Percentiles rank a stretch among this genome's conserved stretches.
These are phyloP conservation scores for Metschnikowia drakensbergensis DNA, from an alignment of 805 yeast species.

Conservation along the genomic window DNA sequence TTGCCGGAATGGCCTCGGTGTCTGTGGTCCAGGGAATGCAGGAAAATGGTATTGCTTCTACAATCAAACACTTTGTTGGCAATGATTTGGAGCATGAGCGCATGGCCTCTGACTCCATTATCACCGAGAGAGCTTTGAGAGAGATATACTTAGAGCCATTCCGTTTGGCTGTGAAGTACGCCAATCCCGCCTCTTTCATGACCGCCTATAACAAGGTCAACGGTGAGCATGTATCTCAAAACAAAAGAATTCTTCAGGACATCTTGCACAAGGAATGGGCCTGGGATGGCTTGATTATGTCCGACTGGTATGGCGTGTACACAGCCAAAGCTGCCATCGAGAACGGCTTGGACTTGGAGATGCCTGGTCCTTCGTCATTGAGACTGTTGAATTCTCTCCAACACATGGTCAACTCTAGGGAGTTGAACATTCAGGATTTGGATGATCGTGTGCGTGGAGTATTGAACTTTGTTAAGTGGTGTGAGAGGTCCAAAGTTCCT, in stretches of 20 bases:
- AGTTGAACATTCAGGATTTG: slow-evolving; percentile 23
- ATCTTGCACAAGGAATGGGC: slow-evolving; percentile 29
- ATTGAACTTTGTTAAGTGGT: slow-evolving; percentile 25
- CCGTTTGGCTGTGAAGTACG: slow-evolving; percentile 28
- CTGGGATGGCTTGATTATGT: slow-evolving; percentile 33
- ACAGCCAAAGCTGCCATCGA: slow-evolving; percentile 25
- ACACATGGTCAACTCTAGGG: slow-evolving; percentile 26
- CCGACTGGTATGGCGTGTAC: slow-evolving; percentile 33
- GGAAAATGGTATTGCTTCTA: slow-evolving; percentile 26
- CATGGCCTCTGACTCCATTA: slow-evolving; percentile 26
- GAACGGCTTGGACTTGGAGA: slow-evolving; percentile 32
- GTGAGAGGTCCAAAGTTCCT: slow-evolving; percentile 19
- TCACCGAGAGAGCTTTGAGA: slow-evolving; percentile 30
- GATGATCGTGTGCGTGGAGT: slow-evolving; percentile 28
- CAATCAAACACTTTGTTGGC: slow-evolving; percentile 32
- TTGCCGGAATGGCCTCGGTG: slow-evolving; percentile 27
- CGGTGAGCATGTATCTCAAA: slow-evolving; percentile 29
- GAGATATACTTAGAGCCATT: slow-evolving; percentile 35
- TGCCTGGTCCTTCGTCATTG: slow-evolving; percentile 32
- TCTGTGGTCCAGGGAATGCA: slow-evolving; percentile 30
- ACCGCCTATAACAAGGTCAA: slow-evolving; percentile 31
- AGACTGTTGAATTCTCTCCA: slow-evolving; percentile 17
- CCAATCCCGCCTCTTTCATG: slow-evolving; percentile 30
- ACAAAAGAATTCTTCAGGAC: slow-evolving; percentile 21
- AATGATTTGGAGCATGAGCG: slow-evolving; percentile 33